Conservation (phyloP, 352 stramenopile species). For the Peronospora farinosa region DNA sequence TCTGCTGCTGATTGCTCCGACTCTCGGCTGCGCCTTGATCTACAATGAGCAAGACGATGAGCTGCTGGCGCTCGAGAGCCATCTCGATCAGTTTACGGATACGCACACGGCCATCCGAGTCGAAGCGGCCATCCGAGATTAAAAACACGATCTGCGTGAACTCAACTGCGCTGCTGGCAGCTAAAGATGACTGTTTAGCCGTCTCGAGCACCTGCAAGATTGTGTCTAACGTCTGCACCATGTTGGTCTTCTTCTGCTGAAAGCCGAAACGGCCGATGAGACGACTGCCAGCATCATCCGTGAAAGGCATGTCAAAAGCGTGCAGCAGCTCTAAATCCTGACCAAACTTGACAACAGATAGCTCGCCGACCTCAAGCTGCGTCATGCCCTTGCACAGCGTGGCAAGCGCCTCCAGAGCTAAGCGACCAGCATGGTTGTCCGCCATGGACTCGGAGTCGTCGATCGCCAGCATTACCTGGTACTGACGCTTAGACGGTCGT, state of each 20-base stretch:
- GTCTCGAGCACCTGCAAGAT: constrained; percentile 89
- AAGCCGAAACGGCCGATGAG: constrained; percentile 96
- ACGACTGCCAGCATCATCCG: constrained; percentile 90
- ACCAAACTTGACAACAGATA: constrained; percentile 92
- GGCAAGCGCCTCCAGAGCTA: constrained; percentile 94
- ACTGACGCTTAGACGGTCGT: constrained; percentile 97
- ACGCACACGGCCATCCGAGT: constrained; percentile 91
- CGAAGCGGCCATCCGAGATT: constrained; percentile 98
- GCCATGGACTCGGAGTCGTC: constrained; percentile 99
- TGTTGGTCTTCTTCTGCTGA: constrained; percentile 95
- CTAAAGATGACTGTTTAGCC: constrained; percentile 48
- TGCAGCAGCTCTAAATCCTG: constrained; percentile 96
- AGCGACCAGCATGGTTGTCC: constrained; percentile 91
- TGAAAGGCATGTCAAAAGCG: constrained; percentile 95
- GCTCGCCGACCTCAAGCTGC: constrained; percentile 95
- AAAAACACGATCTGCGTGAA: constrained; percentile 98
- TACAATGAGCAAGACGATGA: constrained; percentile 97
- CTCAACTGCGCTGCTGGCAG: constrained; percentile 56
- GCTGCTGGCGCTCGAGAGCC: constrained; percentile 95
- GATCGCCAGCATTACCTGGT: constrained; percentile 98
- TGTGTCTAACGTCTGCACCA: constrained; percentile 90
- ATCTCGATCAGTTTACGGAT: constrained; percentile 95
- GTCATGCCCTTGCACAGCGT: constrained; percentile 96
- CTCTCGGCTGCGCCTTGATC: constrained; percentile 67
- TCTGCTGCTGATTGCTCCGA: constrained; percentile 40